Evolutionary conservation across 1,284 basidiomycete genomes (phyloP).

Genomic region (Volvariella surrecta): DNA sequence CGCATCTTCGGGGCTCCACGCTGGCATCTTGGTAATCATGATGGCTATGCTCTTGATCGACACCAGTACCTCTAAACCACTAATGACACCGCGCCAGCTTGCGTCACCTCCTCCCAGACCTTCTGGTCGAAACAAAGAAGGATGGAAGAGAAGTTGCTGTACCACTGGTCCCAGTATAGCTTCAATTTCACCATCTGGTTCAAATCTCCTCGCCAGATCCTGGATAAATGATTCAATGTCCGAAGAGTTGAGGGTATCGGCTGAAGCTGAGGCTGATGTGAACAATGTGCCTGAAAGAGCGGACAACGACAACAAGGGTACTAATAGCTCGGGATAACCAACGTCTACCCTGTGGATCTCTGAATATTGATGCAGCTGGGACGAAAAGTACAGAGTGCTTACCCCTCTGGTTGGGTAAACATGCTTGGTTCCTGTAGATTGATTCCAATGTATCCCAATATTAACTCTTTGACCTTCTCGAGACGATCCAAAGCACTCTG

Average conservation of each 20-base stretch:
- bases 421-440: slow-evolving; percentile 88
- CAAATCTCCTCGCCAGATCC: slow-evolving; percentile 64
- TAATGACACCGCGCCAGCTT: slow-evolving; percentile 81
- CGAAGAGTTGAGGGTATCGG: slow-evolving; percentile 33
- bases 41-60: slow-evolving; percentile 79
- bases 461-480: slow-evolving; percentile 68
- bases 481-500: slow-evolving; percentile 53
- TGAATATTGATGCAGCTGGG: slow-evolving; percentile 4
- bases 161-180: slow-evolving; percentile 53
- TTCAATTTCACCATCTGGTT: slow-evolving; percentile 51
- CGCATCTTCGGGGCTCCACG: slow-evolving; percentile 60
- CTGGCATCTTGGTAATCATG: slow-evolving; percentile 64
- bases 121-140: slow-evolving; percentile 51
- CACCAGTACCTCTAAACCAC: slow-evolving; percentile 75
- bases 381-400: slow-evolving; percentile 20
- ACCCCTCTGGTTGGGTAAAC: slow-evolving; percentile 85
- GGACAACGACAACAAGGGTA: slow-evolving; percentile 65
- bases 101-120: slow-evolving; percentile 63
- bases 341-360: slow-evolving; percentile 46
- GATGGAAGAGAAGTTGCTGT: slow-evolving; percentile 48
- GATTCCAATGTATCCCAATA: slow-evolving; percentile 89
- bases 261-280: slow-evolving; percentile 33
- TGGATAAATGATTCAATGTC: slow-evolving; percentile 68
- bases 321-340: slow-evolving; percentile 73
- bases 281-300: slow-evolving; percentile 54